Base-by-base conservation (phyloP, 2,329 filamentous ascomycete genomes). In the Magnaporthales sp. region DNA sequence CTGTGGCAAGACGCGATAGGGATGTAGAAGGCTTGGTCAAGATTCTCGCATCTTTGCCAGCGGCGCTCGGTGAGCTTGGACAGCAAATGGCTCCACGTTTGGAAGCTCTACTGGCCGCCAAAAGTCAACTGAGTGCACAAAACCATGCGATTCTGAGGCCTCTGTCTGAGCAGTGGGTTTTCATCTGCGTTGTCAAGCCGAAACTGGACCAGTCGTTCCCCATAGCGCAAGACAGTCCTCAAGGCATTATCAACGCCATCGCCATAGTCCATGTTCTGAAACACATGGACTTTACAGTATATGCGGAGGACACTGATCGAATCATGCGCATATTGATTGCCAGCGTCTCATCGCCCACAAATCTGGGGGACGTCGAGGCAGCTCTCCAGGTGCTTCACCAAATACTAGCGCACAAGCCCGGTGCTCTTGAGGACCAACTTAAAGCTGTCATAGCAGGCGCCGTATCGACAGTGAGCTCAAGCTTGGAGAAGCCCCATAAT, bases 311-410 rank as follows among this genome's bases (percentile, higher is more conserved):
- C 63, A 74, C 79, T 0, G 66, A 77, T 4, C 73, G 75, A 32
- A 76, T 87, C 6, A 74, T 85, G 3, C 80, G 82, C 9, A 76
- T 86, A 19, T 77, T 82, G 6, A 80, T 87, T 32, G 78, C 79
- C 0, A 77, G 80, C 0, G 75, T 84, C 6, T 78, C 78, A 66
- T 81, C 75, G 22, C 75, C 80, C 9, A 75, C 77, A 4, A 68
- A 75, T 13, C 78, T 78, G 4, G 72, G 75, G 1, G 84, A 86
- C 67, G 79, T 80, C 15, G 76, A 80, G 54, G 77, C 80, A 0
- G 82, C 83, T 0, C 77, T 87, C 2, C 74, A 77, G 22, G 79
- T 86, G 3, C 75, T 87, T 31, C 77, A 80, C 64, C 76, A 77
- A 32, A 77, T 85, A n/a, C 75, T 86, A 6, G 72, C 77, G 46